Evolutionary conservation across 1,284 basidiomycete species (phyloP), one percentile per base, ranked within the genome.

Genomic region (Fomitiporia mediterranea): DNA sequence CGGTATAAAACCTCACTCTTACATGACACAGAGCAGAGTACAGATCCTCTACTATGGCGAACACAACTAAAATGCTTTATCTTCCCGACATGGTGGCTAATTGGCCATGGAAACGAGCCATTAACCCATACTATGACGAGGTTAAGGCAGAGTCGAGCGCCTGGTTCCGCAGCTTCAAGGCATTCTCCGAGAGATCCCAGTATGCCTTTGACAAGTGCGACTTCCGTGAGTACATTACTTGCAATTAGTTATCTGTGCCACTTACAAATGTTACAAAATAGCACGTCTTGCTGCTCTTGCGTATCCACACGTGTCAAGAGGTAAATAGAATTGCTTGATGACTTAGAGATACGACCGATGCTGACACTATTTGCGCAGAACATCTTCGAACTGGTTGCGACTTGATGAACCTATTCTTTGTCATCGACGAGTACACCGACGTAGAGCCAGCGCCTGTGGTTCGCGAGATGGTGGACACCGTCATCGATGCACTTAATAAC

Each of bases 401-500:
- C 56, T 60, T 75, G 13, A 74, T 74, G 67, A 70, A 70, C 42
- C 60, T 74, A 6, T 73, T 74, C 56, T 76, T 75, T 57, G 67
- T 73, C 7, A 65, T 74, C 43, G 75, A 77, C 57, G 73, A 76
- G 55, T 70, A 72, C 56, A 70, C 72, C 17, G 74, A 77, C 55
- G 40, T 42, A 42, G 40, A 42, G 15, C 40, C 62, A 72, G 64
- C 61, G 1, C 51, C 63, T 1, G 58, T 53, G 9, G 68, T 66
- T 46, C 61, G 59, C 11, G 32, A 61, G 25, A 58, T 68, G 51
- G 68, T 66, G 19, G 65, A 71, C 25, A 61, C 65, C 15, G 58
- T 75, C 34, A 69, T 72, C 61, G 70, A 76, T 54, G 73, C 72
- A 0, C 40, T 76, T 13, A 44, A 63, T 6, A 60, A 72, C 57